Percentiles rank a stretch among this genome's conserved stretches.
Conservation (phyloP, 2,329 filamentous ascomycete genomes). For the Kalmusia sp. region DNA sequence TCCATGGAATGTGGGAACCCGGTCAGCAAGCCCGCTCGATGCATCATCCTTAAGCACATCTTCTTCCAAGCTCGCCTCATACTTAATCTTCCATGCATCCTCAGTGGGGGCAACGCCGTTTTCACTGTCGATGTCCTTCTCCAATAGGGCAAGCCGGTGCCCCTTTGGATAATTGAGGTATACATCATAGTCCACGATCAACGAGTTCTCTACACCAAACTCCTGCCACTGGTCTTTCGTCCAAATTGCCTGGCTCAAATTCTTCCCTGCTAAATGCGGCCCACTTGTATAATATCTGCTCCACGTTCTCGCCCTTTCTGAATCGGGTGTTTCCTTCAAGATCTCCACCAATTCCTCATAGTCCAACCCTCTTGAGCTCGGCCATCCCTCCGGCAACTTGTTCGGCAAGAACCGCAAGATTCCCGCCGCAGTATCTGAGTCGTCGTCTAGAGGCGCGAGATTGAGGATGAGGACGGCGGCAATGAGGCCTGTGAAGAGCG, state of each 20-base stretch:
- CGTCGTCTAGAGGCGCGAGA: conserved; percentile 43
- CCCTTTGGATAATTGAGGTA: conserved; percentile 60
- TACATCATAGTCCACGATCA: conserved; percentile 58
- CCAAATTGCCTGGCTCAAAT: conserved; percentile 60
- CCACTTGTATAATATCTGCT: conserved; percentile 60
- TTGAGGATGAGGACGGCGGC: conserved; percentile 48
- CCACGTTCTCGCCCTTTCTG: conserved; percentile 58
- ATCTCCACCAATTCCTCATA: conserved; percentile 64
- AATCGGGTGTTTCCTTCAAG: conserved; percentile 61
- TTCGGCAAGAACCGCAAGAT: conserved; percentile 24
- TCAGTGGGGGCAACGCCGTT: conserved; percentile 27
- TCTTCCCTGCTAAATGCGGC: conserved; percentile 60
- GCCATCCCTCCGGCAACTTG: conserved; percentile 48
- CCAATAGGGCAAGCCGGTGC: conserved; percentile 54
- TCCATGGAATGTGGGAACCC: conserved; percentile 91
- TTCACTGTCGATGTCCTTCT: conserved; percentile 59
- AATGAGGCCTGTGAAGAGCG: conserved; percentile 48
- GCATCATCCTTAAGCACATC: conserved; percentile 84
- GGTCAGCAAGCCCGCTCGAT: conserved; percentile 73
- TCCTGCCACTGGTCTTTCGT: conserved; percentile 58
- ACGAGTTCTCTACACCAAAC: conserved; percentile 54
- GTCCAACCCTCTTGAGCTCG: conserved; percentile 54
- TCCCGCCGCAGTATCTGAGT: conserved; percentile 24
- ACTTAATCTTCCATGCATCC: conserved; percentile 67
- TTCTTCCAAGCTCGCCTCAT: conserved; percentile 82